These are phyloP conservation scores for Backusella parvicylindrica DNA, from an alignment of 192 early-diverging fungal genomes.

Conservation along the genomic window DNA sequence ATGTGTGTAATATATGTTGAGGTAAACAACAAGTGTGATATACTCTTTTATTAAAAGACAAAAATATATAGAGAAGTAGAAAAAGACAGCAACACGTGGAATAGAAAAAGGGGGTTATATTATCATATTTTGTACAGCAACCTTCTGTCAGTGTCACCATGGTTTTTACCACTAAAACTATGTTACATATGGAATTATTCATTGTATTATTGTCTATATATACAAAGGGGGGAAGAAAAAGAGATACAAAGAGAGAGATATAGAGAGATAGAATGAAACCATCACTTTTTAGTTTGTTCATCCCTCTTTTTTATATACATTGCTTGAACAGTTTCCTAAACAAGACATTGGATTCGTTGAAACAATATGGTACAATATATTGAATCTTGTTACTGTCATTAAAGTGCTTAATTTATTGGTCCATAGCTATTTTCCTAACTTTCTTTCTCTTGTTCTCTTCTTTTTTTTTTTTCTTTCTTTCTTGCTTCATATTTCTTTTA, in stretches of 20 bases:
- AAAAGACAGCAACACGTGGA: neutral
- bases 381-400: neutral
- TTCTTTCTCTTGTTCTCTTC: neutral
- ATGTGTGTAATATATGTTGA: neutral
- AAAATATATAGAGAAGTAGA: neutral
- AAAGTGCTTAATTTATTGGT: neutral
- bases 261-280: neutral
- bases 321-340: neutral
- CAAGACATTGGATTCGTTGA: neutral
- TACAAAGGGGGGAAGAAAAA: too few species aligned
- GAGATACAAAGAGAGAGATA: too few species aligned
- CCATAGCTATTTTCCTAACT: neutral
- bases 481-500: neutral
- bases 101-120: neutral
- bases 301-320: neutral
- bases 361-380: neutral
- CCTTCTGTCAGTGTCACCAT: slow-evolving; percentile 1
- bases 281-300: neutral
- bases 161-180: neutral
- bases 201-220: neutral
- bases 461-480: neutral
- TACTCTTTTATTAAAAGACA: neutral
- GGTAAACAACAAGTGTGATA: neutral
- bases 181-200: neutral
- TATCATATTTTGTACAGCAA: neutral